Conservation (phyloP, 139 green algal genomes). For the Chlorella sp. region DNA sequence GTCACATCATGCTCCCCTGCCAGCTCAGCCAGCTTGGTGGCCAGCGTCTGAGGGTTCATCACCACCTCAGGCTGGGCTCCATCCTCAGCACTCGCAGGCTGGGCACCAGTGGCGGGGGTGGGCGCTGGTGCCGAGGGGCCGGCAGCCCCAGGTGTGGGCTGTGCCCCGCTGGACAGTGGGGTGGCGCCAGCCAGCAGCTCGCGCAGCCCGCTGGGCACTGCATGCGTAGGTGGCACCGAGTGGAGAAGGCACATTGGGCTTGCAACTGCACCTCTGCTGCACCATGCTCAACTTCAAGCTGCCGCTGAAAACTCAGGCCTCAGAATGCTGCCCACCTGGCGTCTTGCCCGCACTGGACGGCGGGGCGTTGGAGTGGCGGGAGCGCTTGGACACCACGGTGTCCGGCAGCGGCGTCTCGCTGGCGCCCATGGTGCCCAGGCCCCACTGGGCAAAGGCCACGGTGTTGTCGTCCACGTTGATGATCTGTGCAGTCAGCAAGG, state of each 20-base stretch:
- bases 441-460: constrained; percentile 57
- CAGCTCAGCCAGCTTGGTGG: constrained; percentile 39
- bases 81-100: background rate
- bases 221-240: background rate
- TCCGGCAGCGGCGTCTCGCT: constrained; percentile 27
- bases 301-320: no score
- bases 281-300: no score
- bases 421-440: constrained; percentile 30
- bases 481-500: constrained; percentile 5
- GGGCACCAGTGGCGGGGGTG: constrained; percentile 31
- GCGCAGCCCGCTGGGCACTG: constrained; percentile 21
- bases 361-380: background rate
- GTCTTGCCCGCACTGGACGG: constrained; percentile 18
- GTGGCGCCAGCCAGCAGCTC: constrained; percentile 9
- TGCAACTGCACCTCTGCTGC: background rate
- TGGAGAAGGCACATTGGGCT: background rate
- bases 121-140: constrained; percentile 35
- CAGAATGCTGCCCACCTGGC: background rate
- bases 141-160: background rate
- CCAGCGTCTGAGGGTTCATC: constrained; percentile 35
- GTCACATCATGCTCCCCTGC: constrained; percentile 29
- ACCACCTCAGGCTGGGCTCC: background rate
- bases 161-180: background rate
- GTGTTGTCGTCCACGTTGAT: constrained; percentile 57
- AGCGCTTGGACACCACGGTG: constrained; percentile 35